Evolutionary conservation across 257 asterid species (phyloP), one percentile per base, ranked within the genome.

Genomic region (Solanum pinnatisectum): DNA sequence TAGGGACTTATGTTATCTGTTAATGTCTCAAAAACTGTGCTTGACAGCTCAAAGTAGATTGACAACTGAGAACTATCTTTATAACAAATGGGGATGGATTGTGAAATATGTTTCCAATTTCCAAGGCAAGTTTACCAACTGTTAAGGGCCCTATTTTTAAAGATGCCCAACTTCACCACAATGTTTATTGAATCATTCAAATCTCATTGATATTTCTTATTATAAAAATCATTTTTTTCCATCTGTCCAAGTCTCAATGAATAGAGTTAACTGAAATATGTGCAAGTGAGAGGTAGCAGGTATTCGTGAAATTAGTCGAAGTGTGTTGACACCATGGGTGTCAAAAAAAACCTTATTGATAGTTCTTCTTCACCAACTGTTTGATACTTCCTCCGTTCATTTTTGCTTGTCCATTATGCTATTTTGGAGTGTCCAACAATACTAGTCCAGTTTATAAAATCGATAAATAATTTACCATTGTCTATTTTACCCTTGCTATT

Each of bases 31-130:
- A 39, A 84, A 30, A 85, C 76, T 67, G 87, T 65, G 87, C 27
- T 85, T 37, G 81, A 39, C 87, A 85, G 87, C 87, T 85, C 73
- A 85, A 85, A 67, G 27, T 85, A 85, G 79, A 39, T 67, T 67
- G 87, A 67, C 87, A 37, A 67, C 25, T 67, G 79, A 85, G 65
- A 63, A 42, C 63, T 42, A 63, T 65, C 78, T 84, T 37, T 63
- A 84, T 40, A 85, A 30, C 56, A 63, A 85, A 85, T 60, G 37
- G 87, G 77, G 76, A 63, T 60, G 4, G 63, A 84, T 85, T 85
- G n/a, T 36, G 52, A 85, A 67, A 44, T 84, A 4, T 85, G 87
- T 85, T 44, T 70, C 87, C 87, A 85, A 35, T 67, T 42, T 60
- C 30, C 12, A 37, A 39, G 79, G 77, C 87, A 85, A 27, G 65